phyloP scores from a whole-genome alignment of 2,329 filamentous ascomycete genomes.

The Hortaea sp. region DNA sequence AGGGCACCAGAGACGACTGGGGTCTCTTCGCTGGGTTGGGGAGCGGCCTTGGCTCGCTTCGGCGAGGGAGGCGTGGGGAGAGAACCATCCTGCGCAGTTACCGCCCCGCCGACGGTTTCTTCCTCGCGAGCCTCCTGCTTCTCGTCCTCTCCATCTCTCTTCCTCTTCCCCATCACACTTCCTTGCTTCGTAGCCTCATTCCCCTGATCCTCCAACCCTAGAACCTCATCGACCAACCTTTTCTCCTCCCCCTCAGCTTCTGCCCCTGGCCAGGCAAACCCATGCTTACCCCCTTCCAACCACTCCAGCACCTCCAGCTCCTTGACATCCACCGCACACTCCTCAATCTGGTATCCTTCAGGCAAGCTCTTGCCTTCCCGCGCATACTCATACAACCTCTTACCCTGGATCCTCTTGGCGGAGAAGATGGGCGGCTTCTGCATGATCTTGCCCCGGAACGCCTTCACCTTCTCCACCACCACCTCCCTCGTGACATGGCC shows the following conservation, averaged over 20 bases:
- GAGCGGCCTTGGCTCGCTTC: conserved; percentile 29
- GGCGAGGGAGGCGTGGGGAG: conserved; percentile 12
- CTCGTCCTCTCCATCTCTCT: conserved; percentile 18
- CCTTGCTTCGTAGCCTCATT: conserved; percentile 21
- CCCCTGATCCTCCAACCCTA: conserved; percentile 25
- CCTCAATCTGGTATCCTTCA: conserved; percentile 58
- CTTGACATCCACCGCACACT: conserved; percentile 65
- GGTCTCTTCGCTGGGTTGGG: not conserved
- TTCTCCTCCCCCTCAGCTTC: conserved; percentile 69
- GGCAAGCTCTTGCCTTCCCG: conserved; percentile 80
- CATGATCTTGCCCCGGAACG: conserved; percentile 73
- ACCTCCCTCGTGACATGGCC: conserved; percentile 69
- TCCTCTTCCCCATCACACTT: conserved; percentile 3
- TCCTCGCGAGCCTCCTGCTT: conserved; percentile 19
- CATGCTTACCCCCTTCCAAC: conserved; percentile 68
- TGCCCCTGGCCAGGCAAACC: conserved; percentile 66
- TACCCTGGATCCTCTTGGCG: conserved; percentile 84
- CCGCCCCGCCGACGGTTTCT: conserved; percentile 1
- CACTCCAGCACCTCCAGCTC: conserved; percentile 77
- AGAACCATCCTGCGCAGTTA: conserved; percentile 2
- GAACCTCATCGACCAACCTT: conserved; percentile 60
- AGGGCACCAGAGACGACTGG: conserved; percentile 3
- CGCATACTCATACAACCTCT: conserved; percentile 92
- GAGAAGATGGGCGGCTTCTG: conserved; percentile 91
- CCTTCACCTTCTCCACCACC: conserved; percentile 65